phyloP scores from a whole-genome alignment of 1,284 basidiomycete genomes.

The Vanrija sp. region DNA sequence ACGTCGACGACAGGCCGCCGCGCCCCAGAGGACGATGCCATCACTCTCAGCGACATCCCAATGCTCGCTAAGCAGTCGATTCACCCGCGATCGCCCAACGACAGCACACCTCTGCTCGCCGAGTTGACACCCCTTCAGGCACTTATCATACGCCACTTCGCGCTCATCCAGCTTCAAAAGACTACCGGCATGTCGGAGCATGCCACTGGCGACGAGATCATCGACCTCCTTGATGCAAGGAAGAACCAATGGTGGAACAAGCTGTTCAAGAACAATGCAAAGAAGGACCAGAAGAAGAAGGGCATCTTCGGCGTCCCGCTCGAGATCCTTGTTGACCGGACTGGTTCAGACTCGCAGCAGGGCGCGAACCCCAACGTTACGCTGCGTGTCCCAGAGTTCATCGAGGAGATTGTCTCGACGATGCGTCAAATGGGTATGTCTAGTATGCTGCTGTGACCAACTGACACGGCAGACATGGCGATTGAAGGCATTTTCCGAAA shows the following conservation, averaged over 20 bases:
- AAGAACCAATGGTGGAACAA: conserved; percentile 97
- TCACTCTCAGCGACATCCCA: conserved; percentile 91
- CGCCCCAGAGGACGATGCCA: conserved; percentile 12
- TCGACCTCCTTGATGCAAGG: conserved; percentile 88
- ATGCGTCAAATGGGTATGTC: conserved; percentile 97
- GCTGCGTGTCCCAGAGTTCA: conserved; percentile 88
- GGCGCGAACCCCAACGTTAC: conserved; percentile 82
- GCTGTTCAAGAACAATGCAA: conserved; percentile 85
- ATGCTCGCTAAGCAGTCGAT: conserved; percentile 64
- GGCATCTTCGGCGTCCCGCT: conserved; percentile 90
- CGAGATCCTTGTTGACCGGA: conserved; percentile 89
- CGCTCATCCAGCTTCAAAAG: conserved; percentile 73
- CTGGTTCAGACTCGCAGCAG: conserved; percentile 82
- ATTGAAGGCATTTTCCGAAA: conserved; percentile 98
- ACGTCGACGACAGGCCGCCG: conserved; percentile 60
- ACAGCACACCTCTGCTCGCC: conserved; percentile 71
- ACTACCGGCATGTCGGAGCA: conserved; percentile 69
- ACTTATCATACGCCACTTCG: conserved; percentile 87
- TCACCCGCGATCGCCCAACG: conserved; percentile 31
- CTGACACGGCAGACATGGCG: conserved; percentile 72
- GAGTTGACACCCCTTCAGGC: conserved; percentile 80
- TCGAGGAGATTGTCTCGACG: conserved; percentile 95
- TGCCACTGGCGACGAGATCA: conserved; percentile 83
- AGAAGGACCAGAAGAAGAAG: conserved; percentile 82
- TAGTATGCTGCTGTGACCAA: not conserved